phyloP scores from a whole-genome alignment of 805 yeast genomes.

The Cyberlindnera xishuangbannaensis region DNA sequence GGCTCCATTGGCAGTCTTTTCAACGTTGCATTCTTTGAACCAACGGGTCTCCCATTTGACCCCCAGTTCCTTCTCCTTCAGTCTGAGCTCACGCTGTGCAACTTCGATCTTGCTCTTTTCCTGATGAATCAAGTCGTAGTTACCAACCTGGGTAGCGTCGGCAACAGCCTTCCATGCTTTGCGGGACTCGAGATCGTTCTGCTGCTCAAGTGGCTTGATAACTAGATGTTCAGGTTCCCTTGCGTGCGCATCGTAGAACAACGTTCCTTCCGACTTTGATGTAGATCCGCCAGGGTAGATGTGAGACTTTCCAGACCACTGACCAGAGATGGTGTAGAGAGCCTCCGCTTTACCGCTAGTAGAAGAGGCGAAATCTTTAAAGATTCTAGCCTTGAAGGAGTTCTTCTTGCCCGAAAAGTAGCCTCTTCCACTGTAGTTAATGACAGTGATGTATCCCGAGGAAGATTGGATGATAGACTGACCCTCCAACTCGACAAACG shows the following conservation, averaged over 20 bases:
- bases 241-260: conserved; percentile 59
- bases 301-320: conserved; percentile 80
- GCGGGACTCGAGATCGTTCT: conserved; percentile 77
- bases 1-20: conserved; percentile 23
- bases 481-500: conserved; percentile 92
- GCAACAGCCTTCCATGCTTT: conserved; percentile 90
- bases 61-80: conserved; percentile 61
- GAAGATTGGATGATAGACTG: conserved; percentile 79
- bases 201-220: conserved; percentile 81
- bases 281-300: conserved; percentile 52
- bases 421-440: conserved; percentile 90
- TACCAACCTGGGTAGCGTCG: conserved; percentile 70
- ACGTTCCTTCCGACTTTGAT: conserved; percentile 38
- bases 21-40: conserved; percentile 54
- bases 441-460: conserved; percentile 62
- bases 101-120: conserved; percentile 80
- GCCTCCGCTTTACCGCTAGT: conserved; percentile 50
- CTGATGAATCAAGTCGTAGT: conserved; percentile 66
- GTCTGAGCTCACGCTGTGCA: conserved; percentile 76
- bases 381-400: conserved; percentile 81
- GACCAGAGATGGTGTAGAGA: conserved; percentile 77
- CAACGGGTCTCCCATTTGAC: conserved; percentile 73
- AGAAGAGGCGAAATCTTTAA: conserved; percentile 44
- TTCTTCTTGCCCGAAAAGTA: conserved; percentile 95
- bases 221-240: conserved; percentile 46